phyloP scores from a whole-genome alignment of 164 flowering plant species.

The Taxillus chinensis region DNA sequence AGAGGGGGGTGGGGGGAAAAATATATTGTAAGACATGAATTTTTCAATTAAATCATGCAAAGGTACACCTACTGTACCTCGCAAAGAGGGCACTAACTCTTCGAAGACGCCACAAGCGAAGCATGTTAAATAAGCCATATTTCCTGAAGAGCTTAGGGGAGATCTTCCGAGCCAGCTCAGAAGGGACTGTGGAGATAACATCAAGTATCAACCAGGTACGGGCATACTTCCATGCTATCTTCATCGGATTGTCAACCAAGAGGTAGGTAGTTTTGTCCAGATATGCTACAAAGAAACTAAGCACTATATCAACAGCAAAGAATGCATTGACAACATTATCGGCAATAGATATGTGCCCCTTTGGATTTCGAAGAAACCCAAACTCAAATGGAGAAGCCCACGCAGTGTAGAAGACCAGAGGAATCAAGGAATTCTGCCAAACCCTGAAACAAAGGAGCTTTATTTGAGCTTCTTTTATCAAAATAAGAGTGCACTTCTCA shows the following conservation, averaged over 20 bases:
- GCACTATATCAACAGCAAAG: conserved; percentile 72
- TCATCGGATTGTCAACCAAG: conserved; percentile 48
- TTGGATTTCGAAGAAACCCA: conserved; percentile 57
- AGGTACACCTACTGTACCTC: conserved; percentile 27
- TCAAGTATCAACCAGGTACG: conserved; percentile 70
- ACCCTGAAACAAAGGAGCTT: conserved; percentile 28
- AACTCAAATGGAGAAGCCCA: conserved; percentile 96
- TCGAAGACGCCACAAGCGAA: conserved; percentile 96
- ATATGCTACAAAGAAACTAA: conserved; percentile 89
- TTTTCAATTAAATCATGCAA: no score
- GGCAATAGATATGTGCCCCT: conserved; percentile 32
- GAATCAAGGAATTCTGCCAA: conserved; percentile 70
- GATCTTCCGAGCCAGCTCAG: conserved; percentile 55
- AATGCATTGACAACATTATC: conserved; percentile 91
- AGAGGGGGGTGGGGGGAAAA: no score
- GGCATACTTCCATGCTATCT: conserved; percentile 69
- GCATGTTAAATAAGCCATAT: conserved; percentile 86
- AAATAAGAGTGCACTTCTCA: not conserved
- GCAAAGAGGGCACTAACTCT: conserved; percentile 84
- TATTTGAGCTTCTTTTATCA: conserved; percentile 5
- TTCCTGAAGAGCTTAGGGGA: conserved; percentile 32
- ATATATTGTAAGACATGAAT: no score
- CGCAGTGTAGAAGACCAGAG: conserved; percentile 72
- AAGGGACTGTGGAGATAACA: conserved; percentile 78
- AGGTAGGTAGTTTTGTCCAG: conserved; percentile 59